Evolutionary conservation across 192 early-diverging fungal species (phyloP), one percentile per base, ranked within the genome.

Genomic region (Entomortierella chlamydospora): DNA sequence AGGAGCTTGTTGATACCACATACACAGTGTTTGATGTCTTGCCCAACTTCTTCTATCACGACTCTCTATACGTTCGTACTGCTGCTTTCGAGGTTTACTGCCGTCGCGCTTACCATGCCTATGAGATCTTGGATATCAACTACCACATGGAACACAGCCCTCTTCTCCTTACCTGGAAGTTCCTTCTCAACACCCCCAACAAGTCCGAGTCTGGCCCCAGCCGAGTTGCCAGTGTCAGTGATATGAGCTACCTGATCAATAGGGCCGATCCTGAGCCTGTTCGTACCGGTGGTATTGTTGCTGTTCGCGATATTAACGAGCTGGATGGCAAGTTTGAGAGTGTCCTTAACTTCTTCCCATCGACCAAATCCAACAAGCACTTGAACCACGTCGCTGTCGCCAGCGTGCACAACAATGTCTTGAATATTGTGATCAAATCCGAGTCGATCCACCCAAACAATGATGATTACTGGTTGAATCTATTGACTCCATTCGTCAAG

Each of bases 41-140:
- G 60, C 95, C 95, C 67, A 85, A 86, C 62, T 97, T 99, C 86
- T 95, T 99, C 81, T 96, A 95, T 83, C 92, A 99, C 73, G 81
- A 86, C 34, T 91, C 96, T 61, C 81, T 83, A 25, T 89, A 90
- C 59, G 87, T 97, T 56, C 83, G 91, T 9, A 82, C 95, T 70
- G 93, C 94, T 1, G 97, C 98, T 25, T 88, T 98, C 34, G 96
- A 98, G 89, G 95, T 96, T 17, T 99, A 99, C 77, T 94, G 95
- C 59, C 90, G 97, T 61, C 96, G 96, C 68, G 95, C 98, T 7
- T 97, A 98, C 91, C 95, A 98, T 76, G 95, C 96, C 42, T 99
- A 99, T 87, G 90, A 95, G 71, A 91, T 99, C 52, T 89, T 93
- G 41, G 92, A 91, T 60, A 90, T 97, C 81, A 90, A 92, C 82